These are phyloP conservation scores for Exophiala oligosperma DNA, from an alignment of 2,329 filamentous ascomycete species.

Conservation along the genomic window DNA sequence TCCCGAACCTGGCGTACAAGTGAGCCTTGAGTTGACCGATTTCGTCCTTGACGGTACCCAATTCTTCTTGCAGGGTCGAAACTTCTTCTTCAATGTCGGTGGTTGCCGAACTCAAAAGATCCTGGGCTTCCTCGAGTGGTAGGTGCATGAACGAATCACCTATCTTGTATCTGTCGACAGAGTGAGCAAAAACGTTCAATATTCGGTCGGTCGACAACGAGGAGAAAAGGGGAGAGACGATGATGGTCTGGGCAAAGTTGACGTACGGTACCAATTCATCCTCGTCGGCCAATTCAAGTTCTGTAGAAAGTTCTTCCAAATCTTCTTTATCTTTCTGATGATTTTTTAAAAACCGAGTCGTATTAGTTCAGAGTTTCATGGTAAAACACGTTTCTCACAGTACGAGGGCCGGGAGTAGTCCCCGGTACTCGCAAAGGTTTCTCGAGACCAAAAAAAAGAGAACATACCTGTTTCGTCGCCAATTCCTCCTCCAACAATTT, in stretches of 20 bases:
- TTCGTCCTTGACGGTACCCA: constrained; percentile 75
- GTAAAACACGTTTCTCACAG: too few relatives aligned
- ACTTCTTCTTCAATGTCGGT: constrained; percentile 77
- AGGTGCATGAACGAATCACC: constrained; percentile 94
- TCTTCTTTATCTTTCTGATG: constrained; percentile 96
- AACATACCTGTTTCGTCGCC: constrained; percentile 71
- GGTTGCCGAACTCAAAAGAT: constrained; percentile 72
- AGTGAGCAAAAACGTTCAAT: background rate
- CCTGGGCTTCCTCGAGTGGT: constrained; percentile 79
- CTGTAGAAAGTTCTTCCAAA: constrained; percentile 84
- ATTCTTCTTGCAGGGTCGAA: constrained; percentile 70
- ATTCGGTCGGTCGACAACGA: too few relatives aligned
- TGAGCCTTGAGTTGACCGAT: constrained; percentile 89
- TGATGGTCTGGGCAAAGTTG: constrained; percentile 4
- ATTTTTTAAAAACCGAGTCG: too few relatives aligned
- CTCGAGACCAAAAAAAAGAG: background rate
- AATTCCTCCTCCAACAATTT: constrained; percentile 76
- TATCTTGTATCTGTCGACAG: constrained; percentile 76
- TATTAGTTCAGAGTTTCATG: too few relatives aligned
- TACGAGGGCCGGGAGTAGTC: too few relatives aligned
- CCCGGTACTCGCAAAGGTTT: background rate
- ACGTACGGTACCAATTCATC: constrained; percentile 87
- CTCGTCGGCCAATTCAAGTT: constrained; percentile 90
- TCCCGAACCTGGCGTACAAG: constrained; percentile 90
- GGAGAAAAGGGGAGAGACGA: background rate